Conservation (phyloP, 2,329 filamentous ascomycete species). For the Parascedosporium putredinis region DNA sequence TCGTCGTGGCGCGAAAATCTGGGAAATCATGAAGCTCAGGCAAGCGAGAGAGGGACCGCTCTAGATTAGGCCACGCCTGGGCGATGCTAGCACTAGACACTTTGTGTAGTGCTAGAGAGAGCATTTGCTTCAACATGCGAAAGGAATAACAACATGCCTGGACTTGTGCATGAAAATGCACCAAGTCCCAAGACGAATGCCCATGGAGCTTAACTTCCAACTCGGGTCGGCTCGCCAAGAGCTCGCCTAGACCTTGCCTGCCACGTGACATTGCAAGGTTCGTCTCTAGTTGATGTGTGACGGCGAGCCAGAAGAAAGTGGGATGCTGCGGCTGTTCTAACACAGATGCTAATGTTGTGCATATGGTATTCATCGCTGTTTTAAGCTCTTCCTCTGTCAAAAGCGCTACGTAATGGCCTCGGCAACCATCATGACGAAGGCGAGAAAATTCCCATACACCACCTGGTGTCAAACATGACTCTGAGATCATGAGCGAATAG, state of each 20-base stretch:
- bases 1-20: constrained; percentile 3
- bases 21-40: constrained; percentile 10
- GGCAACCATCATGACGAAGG: constrained; percentile 12
- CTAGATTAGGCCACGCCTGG: constrained; percentile 1
- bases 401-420: neutral
- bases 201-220: neutral
- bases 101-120: constrained; percentile 13
- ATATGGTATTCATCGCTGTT: no score
- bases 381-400: constrained; percentile 1
- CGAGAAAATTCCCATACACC: constrained; percentile 26
- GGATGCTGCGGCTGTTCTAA: neutral
- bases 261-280: constrained; percentile 15
- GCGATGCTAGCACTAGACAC: neutral
- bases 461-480: constrained; percentile 11
- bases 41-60: constrained; percentile 5
- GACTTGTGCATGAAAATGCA: constrained; percentile 54
- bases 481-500: constrained; percentile 36
- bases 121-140: constrained; percentile 27
- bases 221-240: neutral
- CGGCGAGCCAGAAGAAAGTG: constrained; percentile 3
- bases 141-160: constrained; percentile 34
- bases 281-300: constrained; percentile 11
- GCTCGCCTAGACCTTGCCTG: constrained; percentile 12
- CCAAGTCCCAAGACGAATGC: constrained; percentile 40
- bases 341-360: neutral